A percentile compares a stretch with the other conserved stretches of the same genome.
These are phyloP conservation scores for Petasospora fabianii DNA, from an alignment of 1,139 yeast species.

Conservation along the genomic window DNA sequence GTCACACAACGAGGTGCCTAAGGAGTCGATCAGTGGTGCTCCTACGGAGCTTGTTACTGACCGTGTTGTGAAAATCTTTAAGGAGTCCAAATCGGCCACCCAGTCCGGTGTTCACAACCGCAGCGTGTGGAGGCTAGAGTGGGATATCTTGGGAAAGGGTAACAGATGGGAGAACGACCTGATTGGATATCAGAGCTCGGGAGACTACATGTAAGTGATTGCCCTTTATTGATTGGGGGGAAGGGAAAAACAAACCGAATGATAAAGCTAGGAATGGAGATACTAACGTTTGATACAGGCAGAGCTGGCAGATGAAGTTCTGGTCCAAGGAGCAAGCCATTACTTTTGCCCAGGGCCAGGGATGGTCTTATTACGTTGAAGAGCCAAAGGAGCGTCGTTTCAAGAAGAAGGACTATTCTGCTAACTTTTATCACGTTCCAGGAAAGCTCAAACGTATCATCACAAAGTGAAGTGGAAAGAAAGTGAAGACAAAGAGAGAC, in stretches of 20 bases:
- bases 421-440: constrained; percentile 64
- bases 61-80: constrained; percentile 73
- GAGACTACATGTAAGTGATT: constrained; percentile 67
- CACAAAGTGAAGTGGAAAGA: constrained; percentile 53
- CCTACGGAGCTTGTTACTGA: constrained; percentile 59
- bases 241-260: too few species aligned
- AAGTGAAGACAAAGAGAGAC: too few species aligned
- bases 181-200: constrained; percentile 80
- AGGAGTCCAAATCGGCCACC: constrained; percentile 78
- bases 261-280: too few species aligned
- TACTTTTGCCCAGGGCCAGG: constrained; percentile 76
- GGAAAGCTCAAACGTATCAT: constrained; percentile 79
- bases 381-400: constrained; percentile 77
- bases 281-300: constrained; percentile 29
- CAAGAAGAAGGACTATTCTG: constrained; percentile 71
- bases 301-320: constrained; percentile 76
- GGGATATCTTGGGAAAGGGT: constrained; percentile 77
- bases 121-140: constrained; percentile 74
- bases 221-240: too few species aligned
- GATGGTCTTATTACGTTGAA: constrained; percentile 81
- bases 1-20: constrained; percentile 34
- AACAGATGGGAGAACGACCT: constrained; percentile 89
- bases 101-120: constrained; percentile 56
- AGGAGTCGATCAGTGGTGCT: constrained; percentile 76
- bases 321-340: constrained; percentile 75